Conservation (phyloP, 768 basidiomycete species). For the Trametes sanguinea region DNA sequence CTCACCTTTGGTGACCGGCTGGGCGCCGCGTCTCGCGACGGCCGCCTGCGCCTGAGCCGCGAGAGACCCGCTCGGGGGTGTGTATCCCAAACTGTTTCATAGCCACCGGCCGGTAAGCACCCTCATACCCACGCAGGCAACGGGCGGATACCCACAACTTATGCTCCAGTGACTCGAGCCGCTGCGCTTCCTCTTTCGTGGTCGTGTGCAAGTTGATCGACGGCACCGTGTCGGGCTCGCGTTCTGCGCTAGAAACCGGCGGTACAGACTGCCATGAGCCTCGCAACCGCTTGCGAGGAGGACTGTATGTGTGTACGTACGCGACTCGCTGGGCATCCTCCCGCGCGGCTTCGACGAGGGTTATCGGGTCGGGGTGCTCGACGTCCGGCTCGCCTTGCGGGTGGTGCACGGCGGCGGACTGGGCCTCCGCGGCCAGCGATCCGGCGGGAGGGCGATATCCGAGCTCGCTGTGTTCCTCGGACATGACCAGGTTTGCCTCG, state of each 20-base stretch:
- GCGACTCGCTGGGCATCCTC: constrained; percentile 27
- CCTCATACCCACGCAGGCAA: not conserved
- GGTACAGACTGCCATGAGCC: constrained; percentile 15
- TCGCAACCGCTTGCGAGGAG: not conserved
- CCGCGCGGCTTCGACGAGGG: constrained; percentile 25
- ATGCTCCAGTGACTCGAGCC: constrained; percentile 8
- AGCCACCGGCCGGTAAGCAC: not conserved
- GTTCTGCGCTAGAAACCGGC: constrained; percentile 9
- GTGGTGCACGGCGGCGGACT: constrained; percentile 34
- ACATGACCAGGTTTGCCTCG: constrained; percentile 22
- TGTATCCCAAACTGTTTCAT: constrained; percentile 1
- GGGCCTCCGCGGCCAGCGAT: constrained; percentile 29
- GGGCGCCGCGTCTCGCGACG: constrained; percentile 2
- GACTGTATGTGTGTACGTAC: not conserved
- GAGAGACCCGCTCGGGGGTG: constrained; percentile 6
- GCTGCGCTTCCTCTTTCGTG: constrained; percentile 12
- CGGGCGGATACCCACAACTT: not conserved
- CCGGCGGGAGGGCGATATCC: constrained; percentile 30
- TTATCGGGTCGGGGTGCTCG: constrained; percentile 13
- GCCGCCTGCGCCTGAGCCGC: constrained; percentile 9
- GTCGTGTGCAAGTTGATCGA: constrained; percentile 14
- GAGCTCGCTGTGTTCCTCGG: constrained; percentile 30
- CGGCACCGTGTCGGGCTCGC: constrained; percentile 1
- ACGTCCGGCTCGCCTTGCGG: constrained; percentile 22
- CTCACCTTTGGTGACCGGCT: constrained; percentile 2